Evolutionary conservation across 495 filamentous ascomycete species (phyloP), one percentile per base, ranked within the genome.

Genomic region (Gamarada debralockiae): DNA sequence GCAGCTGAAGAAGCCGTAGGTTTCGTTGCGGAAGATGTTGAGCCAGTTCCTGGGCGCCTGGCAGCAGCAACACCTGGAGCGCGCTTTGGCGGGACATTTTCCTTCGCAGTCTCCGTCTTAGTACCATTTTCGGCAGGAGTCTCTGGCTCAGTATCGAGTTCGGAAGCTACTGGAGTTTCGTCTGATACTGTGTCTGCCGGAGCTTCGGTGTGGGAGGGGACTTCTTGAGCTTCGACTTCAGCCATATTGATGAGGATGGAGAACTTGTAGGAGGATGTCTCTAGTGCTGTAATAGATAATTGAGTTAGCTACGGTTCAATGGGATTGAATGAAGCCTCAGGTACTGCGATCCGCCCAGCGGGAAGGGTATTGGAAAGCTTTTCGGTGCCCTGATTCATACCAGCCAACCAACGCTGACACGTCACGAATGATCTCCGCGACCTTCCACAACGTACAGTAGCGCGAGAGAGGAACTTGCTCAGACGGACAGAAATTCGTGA

Each of bases 81-180:
- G 6, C 62, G 39, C 44, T 60, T 60, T 15, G 59, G 62, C 8
- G 51, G 53, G 21, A 56, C 53, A 58, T 53, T 60, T 37, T 65
- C 62, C 48, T 62, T 62, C 53, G 27, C 52, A 22, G 50, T 31
- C n/a, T 58, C 57, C 42, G 52, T 59, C 29, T 59, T 56, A 12
- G 60, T 57, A 38, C 57, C 60, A 0, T 49, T 49, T 21, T 59
- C 57, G 9, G 44, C 24, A 31, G 13, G 55, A 33, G 54, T 61
- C 21, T 58, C 61, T n/a, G 61, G 53, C 44, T 61, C 61, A 1
- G 58, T 48, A 17, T 60, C 61, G 13, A 57, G 29, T 48, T 59
- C 60, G 21, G 60, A 59, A 31, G 45, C 52, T 37, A 50, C 21
- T 5, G 36, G 47, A 25, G 48, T 53, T 17, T 57, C 47, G 23